phyloP scores from a whole-genome alignment of 306 rosid species.

The Begonia peltatifolia region DNA sequence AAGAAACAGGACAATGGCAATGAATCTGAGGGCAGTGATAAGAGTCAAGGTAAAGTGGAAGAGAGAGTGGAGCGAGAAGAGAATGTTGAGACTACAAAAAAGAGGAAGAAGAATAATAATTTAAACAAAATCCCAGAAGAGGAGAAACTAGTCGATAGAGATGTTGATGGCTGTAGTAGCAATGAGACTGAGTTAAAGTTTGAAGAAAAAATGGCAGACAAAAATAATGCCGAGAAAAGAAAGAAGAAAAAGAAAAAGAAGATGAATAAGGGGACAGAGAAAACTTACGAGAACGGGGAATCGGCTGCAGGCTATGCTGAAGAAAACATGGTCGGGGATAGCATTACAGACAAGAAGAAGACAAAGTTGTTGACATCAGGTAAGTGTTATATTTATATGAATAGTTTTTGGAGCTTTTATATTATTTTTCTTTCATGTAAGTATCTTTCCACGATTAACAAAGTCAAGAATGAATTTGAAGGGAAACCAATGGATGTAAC shows the following conservation, averaged over 20 bases:
- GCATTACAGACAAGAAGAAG: constrained; percentile 1
- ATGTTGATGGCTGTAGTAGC: constrained; percentile 5
- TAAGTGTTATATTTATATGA: constrained; percentile 17
- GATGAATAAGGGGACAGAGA: not conserved
- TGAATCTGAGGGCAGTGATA: constrained; percentile 8
- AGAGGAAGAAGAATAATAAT: constrained; percentile 21
- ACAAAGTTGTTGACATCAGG: constrained; percentile 19
- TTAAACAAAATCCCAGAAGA: constrained; percentile 11
- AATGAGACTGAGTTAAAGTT: constrained; percentile 9
- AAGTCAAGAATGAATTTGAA: constrained; percentile 24
- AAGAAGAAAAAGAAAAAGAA: constrained; percentile 1
- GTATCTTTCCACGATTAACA: constrained; percentile 4
- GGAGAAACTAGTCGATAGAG: constrained; percentile 13
- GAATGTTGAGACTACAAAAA: constrained; percentile 14
- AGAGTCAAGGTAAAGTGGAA: constrained; percentile 7
- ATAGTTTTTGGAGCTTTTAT: not conserved
- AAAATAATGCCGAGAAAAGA: constrained; percentile 1
- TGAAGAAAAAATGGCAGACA: constrained; percentile 10
- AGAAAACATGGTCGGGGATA: no score
- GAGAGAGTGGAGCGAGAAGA: constrained; percentile 20
- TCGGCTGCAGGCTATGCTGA: constrained; percentile 24
- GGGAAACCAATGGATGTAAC: constrained; percentile 42
- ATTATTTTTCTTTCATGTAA: not conserved
- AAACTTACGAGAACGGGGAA: constrained; percentile 11
- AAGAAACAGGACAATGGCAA: constrained; percentile 24